Conservation (phyloP, 306 rosid species). For the Trifolium subterraneum region DNA sequence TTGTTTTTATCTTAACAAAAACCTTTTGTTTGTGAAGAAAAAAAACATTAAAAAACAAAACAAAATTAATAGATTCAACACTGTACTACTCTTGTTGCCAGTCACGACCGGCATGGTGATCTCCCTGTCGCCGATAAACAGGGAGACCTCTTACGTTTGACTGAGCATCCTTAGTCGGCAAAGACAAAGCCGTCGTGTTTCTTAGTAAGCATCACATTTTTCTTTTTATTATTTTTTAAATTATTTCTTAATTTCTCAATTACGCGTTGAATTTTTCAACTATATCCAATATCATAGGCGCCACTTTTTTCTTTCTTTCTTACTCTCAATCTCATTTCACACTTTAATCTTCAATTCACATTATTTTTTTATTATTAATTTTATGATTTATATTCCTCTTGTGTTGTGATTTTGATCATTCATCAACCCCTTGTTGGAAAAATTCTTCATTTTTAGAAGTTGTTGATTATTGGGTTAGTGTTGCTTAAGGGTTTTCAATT, state of each 20-base stretch:
- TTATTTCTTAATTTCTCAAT: not conserved
- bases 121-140: not conserved
- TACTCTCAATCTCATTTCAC: not conserved
- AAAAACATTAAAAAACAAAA: not conserved
- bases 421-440: not conserved
- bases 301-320: not conserved
- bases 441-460: not conserved
- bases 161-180: constrained; percentile 18
- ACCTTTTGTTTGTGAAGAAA: not conserved
- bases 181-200: constrained; percentile 6
- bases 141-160: not conserved
- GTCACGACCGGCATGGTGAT: not conserved
- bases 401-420: not conserved
- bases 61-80: not conserved
- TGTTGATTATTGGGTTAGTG: not conserved
- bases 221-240: not conserved
- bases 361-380: not conserved
- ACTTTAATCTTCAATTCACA: not conserved
- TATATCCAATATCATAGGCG: not conserved
- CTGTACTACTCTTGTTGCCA: not conserved
- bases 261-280: constrained; percentile 12
- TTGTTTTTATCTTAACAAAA: not conserved
- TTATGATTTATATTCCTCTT: not conserved
- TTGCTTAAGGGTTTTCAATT: constrained; percentile 31
- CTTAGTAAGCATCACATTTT: not conserved